Conservation (phyloP, 192 early-diverging fungal genomes). For the Rhizophagus clarus region DNA sequence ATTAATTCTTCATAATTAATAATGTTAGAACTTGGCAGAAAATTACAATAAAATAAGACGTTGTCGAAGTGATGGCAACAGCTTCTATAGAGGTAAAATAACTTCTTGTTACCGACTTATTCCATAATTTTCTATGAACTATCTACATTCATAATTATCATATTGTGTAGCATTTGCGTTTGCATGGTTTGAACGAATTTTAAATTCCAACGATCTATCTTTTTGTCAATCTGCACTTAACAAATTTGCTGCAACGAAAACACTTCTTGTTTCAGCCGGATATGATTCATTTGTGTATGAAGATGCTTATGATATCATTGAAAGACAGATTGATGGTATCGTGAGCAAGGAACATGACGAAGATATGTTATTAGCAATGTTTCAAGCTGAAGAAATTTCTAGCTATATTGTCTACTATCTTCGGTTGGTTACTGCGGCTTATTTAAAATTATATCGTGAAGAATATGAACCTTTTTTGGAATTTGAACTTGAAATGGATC, state of each 20-base stretch:
- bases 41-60: constrained; percentile 51
- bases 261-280: constrained; percentile 44
- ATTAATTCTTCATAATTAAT: background rate
- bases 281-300: constrained; percentile 56
- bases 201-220: constrained; percentile 35
- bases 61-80: constrained; percentile 65
- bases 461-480: constrained; percentile 63
- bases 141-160: background rate
- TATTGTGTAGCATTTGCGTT: constrained; percentile 53
- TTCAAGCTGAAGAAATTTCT: constrained; percentile 58
- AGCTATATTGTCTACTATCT: constrained; percentile 63
- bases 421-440: constrained; percentile 58
- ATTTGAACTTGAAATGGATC: constrained; percentile 56
- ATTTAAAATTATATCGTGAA: constrained; percentile 51
- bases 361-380: constrained; percentile 44
- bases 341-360: constrained; percentile 34
- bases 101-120: no score
- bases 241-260: constrained; percentile 44
- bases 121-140: background rate
- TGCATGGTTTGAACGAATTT: constrained; percentile 61
- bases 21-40: constrained; percentile 46
- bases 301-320: constrained; percentile 56
- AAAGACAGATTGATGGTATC: constrained; percentile 44
- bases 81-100: constrained; percentile 60
- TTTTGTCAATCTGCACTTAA: constrained; percentile 35